These are phyloP conservation scores for Pseudopithomyces maydicus DNA, from an alignment of 2,329 filamentous ascomycete genomes.

Conservation along the genomic window DNA sequence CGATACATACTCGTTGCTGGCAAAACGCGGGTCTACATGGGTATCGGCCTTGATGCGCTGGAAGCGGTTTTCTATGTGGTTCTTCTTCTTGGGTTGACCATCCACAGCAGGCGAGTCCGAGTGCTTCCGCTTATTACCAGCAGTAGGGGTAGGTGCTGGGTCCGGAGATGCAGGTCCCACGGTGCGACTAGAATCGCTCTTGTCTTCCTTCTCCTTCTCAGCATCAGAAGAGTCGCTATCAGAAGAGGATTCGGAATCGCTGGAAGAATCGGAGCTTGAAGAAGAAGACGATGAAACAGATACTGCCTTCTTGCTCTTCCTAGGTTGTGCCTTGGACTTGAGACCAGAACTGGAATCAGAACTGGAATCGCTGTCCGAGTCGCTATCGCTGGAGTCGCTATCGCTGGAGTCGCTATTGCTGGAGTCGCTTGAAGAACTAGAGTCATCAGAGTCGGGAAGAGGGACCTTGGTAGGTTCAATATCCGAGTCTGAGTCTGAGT, in stretches of 20 bases:
- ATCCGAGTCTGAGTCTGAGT: slow-evolving; percentile 30
- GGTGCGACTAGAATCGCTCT: slow-evolving; percentile 52
- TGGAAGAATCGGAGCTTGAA: slow-evolving; percentile 35
- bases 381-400: slow-evolving; percentile 25
- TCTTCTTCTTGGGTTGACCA: slow-evolving; percentile 40
- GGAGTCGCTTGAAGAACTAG: slow-evolving; percentile 33
- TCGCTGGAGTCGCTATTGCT: slow-evolving; percentile 31
- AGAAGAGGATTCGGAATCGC: slow-evolving; percentile 29
- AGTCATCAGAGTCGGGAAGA: slow-evolving; percentile 33
- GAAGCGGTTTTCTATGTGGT: slow-evolving; percentile 62
- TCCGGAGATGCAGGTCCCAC: slow-evolving; percentile 34
- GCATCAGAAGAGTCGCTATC: slow-evolving; percentile 21
- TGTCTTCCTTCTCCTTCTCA: slow-evolving; percentile 22
- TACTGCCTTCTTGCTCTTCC: slow-evolving; percentile 22
- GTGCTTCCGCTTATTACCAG: slow-evolving; percentile 51
- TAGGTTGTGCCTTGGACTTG: slow-evolving; percentile 12
- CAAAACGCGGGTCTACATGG: slow-evolving; percentile 69
- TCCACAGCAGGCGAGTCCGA: slow-evolving; percentile 35
- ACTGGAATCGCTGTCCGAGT: slow-evolving; percentile 22
- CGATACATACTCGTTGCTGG: slow-evolving; percentile 79
- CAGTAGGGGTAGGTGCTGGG: slow-evolving; percentile 29
- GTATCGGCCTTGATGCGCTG: slow-evolving; percentile 75
- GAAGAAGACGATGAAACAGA: slow-evolving; percentile 33
- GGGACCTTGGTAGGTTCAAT: slow-evolving; percentile 30
- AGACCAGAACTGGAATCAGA: slow-evolving; percentile 36